Evolutionary conservation across 176 grass and related monocot species (phyloP).

Genomic region (Chrysopogon serrulatus): DNA sequence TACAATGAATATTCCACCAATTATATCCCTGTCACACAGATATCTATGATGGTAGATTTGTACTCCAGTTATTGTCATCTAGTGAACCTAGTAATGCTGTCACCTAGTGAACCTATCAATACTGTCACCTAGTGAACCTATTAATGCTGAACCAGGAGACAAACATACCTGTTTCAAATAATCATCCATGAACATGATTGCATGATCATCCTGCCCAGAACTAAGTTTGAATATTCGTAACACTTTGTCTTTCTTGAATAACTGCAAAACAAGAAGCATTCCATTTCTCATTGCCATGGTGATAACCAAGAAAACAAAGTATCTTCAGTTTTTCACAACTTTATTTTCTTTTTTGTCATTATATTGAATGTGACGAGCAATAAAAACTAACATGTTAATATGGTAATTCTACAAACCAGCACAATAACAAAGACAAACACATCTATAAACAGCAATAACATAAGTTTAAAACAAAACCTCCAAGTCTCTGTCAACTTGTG

Average conservation of each 20-base stretch:
- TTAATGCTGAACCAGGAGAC: background rate
- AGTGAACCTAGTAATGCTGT: background rate
- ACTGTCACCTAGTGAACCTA: constrained; percentile 14
- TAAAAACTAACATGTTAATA: background rate
- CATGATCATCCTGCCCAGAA: constrained; percentile 87
- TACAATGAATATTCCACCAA: no score
- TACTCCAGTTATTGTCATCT: background rate
- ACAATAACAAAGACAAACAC: background rate
- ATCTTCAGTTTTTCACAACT: background rate
- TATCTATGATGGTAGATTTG: background rate
- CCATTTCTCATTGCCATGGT: background rate
- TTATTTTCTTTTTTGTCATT: background rate
- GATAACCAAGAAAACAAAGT: constrained; percentile 3
- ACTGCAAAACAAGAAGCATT: constrained; percentile 34
- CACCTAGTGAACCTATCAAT: constrained; percentile 11
- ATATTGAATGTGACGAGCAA: background rate
- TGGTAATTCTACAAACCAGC: background rate
- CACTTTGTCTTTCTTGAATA: constrained; percentile 63
- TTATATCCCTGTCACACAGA: background rate
- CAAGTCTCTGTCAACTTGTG: constrained; percentile 89
- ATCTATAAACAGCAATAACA: background rate
- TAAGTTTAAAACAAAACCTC: constrained; percentile 55
- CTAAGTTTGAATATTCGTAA: constrained; percentile 78
- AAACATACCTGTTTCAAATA: constrained; percentile 72
- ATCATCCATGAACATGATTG: constrained; percentile 90